Percentiles rank a stretch among this genome's conserved stretches.
These are phyloP conservation scores for Decorospora gaudefroyi DNA, from an alignment of 2,329 filamentous ascomycete genomes.

Conservation along the genomic window DNA sequence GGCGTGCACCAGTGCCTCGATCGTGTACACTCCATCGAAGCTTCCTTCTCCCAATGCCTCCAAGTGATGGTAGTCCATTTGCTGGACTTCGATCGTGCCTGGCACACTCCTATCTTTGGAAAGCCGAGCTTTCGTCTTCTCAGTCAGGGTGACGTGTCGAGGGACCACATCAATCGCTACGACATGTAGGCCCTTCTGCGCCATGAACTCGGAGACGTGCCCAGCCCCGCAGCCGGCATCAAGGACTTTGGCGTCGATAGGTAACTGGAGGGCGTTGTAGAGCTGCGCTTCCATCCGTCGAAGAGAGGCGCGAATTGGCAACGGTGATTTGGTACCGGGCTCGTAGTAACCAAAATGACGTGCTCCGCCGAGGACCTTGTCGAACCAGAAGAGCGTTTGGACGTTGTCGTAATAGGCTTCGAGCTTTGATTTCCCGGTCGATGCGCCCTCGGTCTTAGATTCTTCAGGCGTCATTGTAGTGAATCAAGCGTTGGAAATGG, in stretches of 20 bases:
- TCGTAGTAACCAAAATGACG: constrained; percentile 58
- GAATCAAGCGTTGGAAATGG: too few relatives aligned
- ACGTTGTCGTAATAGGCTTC: constrained; percentile 48
- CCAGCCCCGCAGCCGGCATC: constrained; percentile 60
- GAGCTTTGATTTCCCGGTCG: too few relatives aligned
- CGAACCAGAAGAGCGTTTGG: constrained; percentile 48
- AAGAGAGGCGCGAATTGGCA: constrained; percentile 52
- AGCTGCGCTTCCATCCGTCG: constrained; percentile 59
- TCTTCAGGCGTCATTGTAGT: too few relatives aligned
- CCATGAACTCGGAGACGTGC: constrained; percentile 57
- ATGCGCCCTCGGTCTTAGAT: too few relatives aligned
- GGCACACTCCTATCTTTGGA: too few relatives aligned
- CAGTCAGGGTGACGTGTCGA: constrained; percentile 54
- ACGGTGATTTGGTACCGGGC: constrained; percentile 54
- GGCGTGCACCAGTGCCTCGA: constrained; percentile 62
- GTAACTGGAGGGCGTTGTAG: constrained; percentile 23
- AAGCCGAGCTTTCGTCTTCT: constrained; percentile 46
- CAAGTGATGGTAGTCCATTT: constrained; percentile 60
- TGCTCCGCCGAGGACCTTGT: constrained; percentile 52
- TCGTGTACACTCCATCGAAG: constrained; percentile 60
- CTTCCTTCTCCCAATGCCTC: constrained; percentile 46
- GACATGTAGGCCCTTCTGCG: constrained; percentile 43
- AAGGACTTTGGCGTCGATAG: constrained; percentile 52
- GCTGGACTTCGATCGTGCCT: constrained; percentile 49
- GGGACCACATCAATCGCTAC: constrained; percentile 57